Evolutionary conservation across 2,329 filamentous ascomycete species (phyloP), one percentile per base, ranked within the genome.

Genomic region (Albifimbria verrucaria): DNA sequence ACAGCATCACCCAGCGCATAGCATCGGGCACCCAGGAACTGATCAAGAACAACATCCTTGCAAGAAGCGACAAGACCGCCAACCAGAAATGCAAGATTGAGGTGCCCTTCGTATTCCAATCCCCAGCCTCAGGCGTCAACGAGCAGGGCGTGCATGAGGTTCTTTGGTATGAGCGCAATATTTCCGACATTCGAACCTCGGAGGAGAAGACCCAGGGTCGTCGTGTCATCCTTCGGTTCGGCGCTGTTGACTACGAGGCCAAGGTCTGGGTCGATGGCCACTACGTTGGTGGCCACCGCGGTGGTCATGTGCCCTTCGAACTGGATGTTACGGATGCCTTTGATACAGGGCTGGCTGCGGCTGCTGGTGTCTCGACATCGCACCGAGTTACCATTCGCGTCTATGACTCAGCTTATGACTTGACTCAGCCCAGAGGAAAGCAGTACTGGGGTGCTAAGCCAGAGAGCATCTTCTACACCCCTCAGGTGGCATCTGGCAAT

Each of bases 71-170:
- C 2, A 56, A 64, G 12, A 56, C 60, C 1, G 69, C 68, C 12
- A 67, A 79, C 53, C 60, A 66, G 12, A 82, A 79, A 62, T 73
- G 74, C 23, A 72, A 75, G 10, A 88, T 88, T 56, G 72, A 77
- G 32, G 83, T 88, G 0, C 85, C 85, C 0, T 89, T 80, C 57
- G 84, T 82, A 2, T 88, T 87, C 60, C 86, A 88, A 63, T 77
- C 79, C 5, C 78, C 79, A 0, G 84, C 84, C 0, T 87, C 84
- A 0, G 83, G 83, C 2, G 81, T 88, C 57, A 75, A 80, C 55
- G 78, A 86, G 28, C 77, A 77, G 51, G 81, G 78, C 48, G 82
- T 83, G 2, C 86, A 88, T 62, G 83, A 88, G 65, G 80, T 88
- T 4, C 64, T 88, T 9, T 88, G 85, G 85, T 88, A 88, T 60